Evolutionary conservation across 768 basidiomycete species (phyloP), one percentile per base, ranked within the genome.

Genomic region (Boletus speciosus): DNA sequence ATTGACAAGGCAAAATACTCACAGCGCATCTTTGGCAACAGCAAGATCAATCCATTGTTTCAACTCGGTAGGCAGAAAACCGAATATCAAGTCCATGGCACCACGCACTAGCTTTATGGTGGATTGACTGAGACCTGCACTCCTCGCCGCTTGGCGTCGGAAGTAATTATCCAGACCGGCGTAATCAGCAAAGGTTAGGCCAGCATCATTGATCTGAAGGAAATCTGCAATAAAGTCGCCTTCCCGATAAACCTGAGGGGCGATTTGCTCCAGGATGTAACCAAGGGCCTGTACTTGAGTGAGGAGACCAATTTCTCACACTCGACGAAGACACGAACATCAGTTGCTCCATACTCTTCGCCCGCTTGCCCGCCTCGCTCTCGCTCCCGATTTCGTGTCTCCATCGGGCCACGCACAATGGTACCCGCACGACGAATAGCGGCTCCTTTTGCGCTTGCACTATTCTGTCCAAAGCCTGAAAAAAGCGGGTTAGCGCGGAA

Each of bases 131-230:
- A 95, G 76, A 29, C 84, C 81, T 27, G 78, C 79, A 47, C 82
- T 76, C 27, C 90, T 78, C 6, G 86, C 77, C n/a, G 96, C 96
- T 66, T 98, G 92, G 45, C 96, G 77, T 25, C 92, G 81, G 76
- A 97, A 97, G 71, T 97, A 98, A 56, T 84, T 92, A 66, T 98
- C 96, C 55, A 98, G 74, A 42, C 85, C 84, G 83, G 93, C 91
- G 62, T 96, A 93, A 72, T 98, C 96, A 14, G 96, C 96, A 69
- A 93, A 98, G 1, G 96, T 97, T 14, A 93, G 78, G 16, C 84
- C 84, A 21, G 84, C 81, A 56, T 95, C 89, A 58, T 93, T 92
- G 66, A 97, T 88, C 66, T 94, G 93, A 45, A 98, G 74, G 71
- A 98, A 98, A 62, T 94, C 90, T 9, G 86, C 81, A 56, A 97